Conservation (phyloP, 192 early-diverging fungal species). For the Radiomyces spectabilis region DNA sequence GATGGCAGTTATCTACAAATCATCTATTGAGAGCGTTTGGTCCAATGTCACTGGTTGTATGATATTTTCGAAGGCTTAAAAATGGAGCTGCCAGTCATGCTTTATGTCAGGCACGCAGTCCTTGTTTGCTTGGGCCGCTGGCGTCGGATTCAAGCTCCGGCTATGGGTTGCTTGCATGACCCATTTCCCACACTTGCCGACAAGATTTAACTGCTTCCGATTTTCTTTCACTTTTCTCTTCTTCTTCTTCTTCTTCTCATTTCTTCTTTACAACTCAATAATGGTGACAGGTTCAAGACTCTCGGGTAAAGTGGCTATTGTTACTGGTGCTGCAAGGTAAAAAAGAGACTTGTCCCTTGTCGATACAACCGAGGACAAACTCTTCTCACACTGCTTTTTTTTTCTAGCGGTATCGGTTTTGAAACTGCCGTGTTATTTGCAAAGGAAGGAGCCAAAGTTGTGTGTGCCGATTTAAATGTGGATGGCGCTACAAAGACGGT, state of each 20-base stretch:
- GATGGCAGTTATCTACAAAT: too few relatives aligned
- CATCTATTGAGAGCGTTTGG: too few relatives aligned
- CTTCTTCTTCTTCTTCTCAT: background rate
- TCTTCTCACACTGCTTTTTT: too few relatives aligned
- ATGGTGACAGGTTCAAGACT: constrained; percentile 7
- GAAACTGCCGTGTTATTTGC: constrained; percentile 71
- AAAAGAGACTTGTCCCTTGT: too few relatives aligned
- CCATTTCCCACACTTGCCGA: background rate
- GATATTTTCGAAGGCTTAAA: too few relatives aligned
- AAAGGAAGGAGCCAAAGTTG: constrained; percentile 69
- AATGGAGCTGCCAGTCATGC: too few relatives aligned
- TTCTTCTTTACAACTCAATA: background rate
- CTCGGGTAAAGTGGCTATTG: constrained; percentile 65
- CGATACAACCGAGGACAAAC: too few relatives aligned
- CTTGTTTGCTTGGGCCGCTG: too few relatives aligned
- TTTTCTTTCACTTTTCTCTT: background rate
- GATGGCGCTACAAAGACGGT: constrained; percentile 44
- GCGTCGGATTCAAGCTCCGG: too few relatives aligned
- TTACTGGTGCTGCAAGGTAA: constrained; percentile 77
- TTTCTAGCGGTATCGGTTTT: constrained; percentile 74
- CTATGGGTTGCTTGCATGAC: too few relatives aligned
- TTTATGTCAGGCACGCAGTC: too few relatives aligned
- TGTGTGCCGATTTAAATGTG: constrained; percentile 72
- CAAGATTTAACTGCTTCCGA: background rate
- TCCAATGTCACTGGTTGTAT: too few relatives aligned